These are phyloP conservation scores for Actinomucor elegans DNA, from an alignment of 371 early-diverging fungal species.

Conservation along the genomic window DNA sequence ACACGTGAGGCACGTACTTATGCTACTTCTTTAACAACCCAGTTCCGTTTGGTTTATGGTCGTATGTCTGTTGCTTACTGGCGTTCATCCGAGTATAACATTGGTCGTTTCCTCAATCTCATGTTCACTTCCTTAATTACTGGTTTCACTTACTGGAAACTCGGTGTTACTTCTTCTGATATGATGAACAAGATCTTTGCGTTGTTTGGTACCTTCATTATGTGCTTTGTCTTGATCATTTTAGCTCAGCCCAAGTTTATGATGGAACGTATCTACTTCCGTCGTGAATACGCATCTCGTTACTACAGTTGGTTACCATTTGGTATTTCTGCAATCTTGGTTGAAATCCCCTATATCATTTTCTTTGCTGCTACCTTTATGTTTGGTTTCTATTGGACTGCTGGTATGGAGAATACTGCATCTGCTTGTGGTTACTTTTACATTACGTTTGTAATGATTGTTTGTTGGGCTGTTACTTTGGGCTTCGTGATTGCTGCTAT, in stretches of 20 bases:
- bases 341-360: constrained; percentile 53
- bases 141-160: constrained; percentile 59
- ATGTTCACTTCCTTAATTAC: constrained; percentile 43
- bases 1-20: constrained; percentile 17
- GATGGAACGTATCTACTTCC: constrained; percentile 59
- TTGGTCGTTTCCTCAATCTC: constrained; percentile 48
- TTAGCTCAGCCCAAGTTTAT: constrained; percentile 51
- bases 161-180: constrained; percentile 46
- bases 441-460: constrained; percentile 48
- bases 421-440: constrained; percentile 56
- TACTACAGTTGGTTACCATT: constrained; percentile 67
- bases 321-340: constrained; percentile 43
- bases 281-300: constrained; percentile 62
- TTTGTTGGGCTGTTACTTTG: constrained; percentile 59
- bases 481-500: constrained; percentile 67
- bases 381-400: constrained; percentile 62
- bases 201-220: constrained; percentile 60
- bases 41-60: constrained; percentile 39
- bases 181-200: constrained; percentile 67
- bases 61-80: constrained; percentile 58
- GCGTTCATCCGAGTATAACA: constrained; percentile 58
- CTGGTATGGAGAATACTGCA: constrained; percentile 49
- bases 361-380: constrained; percentile 50
- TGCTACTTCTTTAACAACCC: constrained; percentile 28
- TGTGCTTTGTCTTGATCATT: constrained; percentile 41